Base-by-base conservation (phyloP, 805 yeast species). In the Metschnikowia arizonensis region DNA sequence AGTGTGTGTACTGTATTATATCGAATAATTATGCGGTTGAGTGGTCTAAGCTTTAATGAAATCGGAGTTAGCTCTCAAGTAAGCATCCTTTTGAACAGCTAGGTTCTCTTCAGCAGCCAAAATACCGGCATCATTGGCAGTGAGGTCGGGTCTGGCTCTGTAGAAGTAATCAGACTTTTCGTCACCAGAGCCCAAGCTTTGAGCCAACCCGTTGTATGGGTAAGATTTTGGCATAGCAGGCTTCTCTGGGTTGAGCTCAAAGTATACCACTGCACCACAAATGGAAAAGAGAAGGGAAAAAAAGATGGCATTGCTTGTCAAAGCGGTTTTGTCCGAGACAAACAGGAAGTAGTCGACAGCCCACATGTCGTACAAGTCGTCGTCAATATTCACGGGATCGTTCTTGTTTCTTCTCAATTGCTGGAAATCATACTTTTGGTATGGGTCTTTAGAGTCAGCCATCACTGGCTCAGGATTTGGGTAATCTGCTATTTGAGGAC, bases 301-400 rank as follows among this genome's bases (percentile, higher is more conserved):
- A 64, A 83, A 83, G 6, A 69, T 59, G n/a, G 66, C 67, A 51
- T 81, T 76, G 62, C 79, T 79, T 54, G 65, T 73, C 43, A 81
- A 63, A 1, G 95, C 95, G 26, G 78, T 74, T 37, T 64, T 60
- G 64, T 85, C 83, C 32, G 77, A 68, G 28, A 81, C 84, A 31
- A 71, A 63, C 55, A 81, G 80, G 62, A 73, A 79, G 59, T 81
- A 76, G 59, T 87, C 95, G 10, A 95, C 93, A 7, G 95, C 78
- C 95, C 95, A 87, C 74, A 85, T 76, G 63, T 87, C 90, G 59
- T 82, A 73, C 63, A 78, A 68, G 59, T 87, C 96, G 54, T 82
- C 85, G 56, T 82, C 79, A 45, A 81, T 79, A 61, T 81, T 82
- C 52, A 86, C 63, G 24, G 88, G 86, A 50, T 87, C 89, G 52